Percentiles rank a stretch among this genome's conserved stretches.
phyloP scores from a whole-genome alignment of 345 rosid species.

The Pugionium cornutum region DNA sequence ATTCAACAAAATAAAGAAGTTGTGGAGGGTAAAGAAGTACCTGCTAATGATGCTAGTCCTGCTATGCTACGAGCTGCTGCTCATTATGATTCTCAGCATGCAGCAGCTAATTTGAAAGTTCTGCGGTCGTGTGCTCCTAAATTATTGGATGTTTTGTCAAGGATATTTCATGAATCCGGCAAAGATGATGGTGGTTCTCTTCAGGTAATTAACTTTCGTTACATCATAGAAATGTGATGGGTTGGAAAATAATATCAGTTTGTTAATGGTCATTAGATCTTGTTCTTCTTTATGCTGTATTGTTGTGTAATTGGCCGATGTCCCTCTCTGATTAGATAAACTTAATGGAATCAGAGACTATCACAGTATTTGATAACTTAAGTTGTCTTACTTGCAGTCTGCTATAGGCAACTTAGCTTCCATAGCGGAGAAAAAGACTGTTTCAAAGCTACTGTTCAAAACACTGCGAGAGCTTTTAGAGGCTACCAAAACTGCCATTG shows the following conservation, averaged over 20 bases:
- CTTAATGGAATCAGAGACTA: neutral
- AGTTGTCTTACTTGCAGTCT: slow-evolving; percentile 53
- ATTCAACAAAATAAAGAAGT: slow-evolving; percentile 70
- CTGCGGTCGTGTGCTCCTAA: slow-evolving; percentile 62
- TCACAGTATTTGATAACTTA: slow-evolving; percentile 15
- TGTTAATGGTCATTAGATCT: neutral
- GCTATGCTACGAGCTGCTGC: slow-evolving; percentile 56
- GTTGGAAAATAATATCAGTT: slow-evolving; percentile 1
- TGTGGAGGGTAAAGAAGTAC: slow-evolving; percentile 47
- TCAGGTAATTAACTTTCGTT: slow-evolving; percentile 56
- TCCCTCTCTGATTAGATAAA: slow-evolving; percentile 8
- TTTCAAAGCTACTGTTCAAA: slow-evolving; percentile 51
- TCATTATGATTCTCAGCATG: slow-evolving; percentile 56
- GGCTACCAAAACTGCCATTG: slow-evolving; percentile 61
- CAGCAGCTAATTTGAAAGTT: slow-evolving; percentile 58
- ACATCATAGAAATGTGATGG: slow-evolving; percentile 12
- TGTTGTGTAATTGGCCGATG: slow-evolving; percentile 8
- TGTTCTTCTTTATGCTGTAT: slow-evolving; percentile 8
- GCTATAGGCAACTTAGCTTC: slow-evolving; percentile 75
- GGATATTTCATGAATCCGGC: slow-evolving; percentile 63
- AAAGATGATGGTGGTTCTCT: slow-evolving; percentile 89
- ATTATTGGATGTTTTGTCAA: slow-evolving; percentile 61
- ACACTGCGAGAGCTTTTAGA: slow-evolving; percentile 74
- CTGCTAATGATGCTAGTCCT: slow-evolving; percentile 43
- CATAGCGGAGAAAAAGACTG: slow-evolving; percentile 66